These are phyloP conservation scores for Coemansia sp. DNA, from an alignment of 192 early-diverging fungal species.

Conservation along the genomic window DNA sequence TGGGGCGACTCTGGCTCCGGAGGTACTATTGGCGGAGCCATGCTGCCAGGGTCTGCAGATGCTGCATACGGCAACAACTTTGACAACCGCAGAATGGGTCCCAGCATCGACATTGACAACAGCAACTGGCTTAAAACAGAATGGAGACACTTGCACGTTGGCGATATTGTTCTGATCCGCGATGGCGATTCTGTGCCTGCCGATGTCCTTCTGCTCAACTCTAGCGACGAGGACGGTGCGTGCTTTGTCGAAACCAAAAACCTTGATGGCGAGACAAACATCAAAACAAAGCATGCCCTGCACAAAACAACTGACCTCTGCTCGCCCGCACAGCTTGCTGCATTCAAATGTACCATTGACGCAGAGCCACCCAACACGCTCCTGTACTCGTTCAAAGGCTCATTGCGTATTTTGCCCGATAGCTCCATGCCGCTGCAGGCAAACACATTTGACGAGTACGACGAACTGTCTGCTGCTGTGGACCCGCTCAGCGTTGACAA, in stretches of 20 bases:
- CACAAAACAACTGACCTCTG: constrained; percentile 61
- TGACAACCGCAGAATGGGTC: not conserved
- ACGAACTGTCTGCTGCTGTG: not conserved
- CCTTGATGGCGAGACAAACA: constrained; percentile 97
- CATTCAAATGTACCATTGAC: constrained; percentile 68
- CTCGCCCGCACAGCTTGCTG: constrained; percentile 60
- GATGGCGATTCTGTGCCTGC: constrained; percentile 89
- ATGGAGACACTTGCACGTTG: constrained; percentile 86
- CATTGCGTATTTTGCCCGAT: constrained; percentile 21
- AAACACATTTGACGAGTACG: constrained; percentile 31
- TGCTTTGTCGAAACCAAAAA: constrained; percentile 99
- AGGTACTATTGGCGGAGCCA: constrained; percentile 36
- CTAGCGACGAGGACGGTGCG: constrained; percentile 78
- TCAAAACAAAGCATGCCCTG: constrained; percentile 81
- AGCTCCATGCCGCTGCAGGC: not conserved
- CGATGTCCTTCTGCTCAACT: constrained; percentile 83
- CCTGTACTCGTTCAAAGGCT: constrained; percentile 86
- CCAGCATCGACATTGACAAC: constrained; percentile 25
- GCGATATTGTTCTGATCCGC: constrained; percentile 82
- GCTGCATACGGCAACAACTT: not conserved
- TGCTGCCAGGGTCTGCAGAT: not conserved
- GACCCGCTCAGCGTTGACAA: constrained; percentile 70
- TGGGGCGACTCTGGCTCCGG: constrained; percentile 46
- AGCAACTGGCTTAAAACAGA: constrained; percentile 62
- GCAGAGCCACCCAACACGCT: constrained; percentile 86